Percentiles rank a stretch among this genome's conserved stretches.
phyloP scores from a whole-genome alignment of 169 alveolate species.

The Plasmodium fragile region DNA sequence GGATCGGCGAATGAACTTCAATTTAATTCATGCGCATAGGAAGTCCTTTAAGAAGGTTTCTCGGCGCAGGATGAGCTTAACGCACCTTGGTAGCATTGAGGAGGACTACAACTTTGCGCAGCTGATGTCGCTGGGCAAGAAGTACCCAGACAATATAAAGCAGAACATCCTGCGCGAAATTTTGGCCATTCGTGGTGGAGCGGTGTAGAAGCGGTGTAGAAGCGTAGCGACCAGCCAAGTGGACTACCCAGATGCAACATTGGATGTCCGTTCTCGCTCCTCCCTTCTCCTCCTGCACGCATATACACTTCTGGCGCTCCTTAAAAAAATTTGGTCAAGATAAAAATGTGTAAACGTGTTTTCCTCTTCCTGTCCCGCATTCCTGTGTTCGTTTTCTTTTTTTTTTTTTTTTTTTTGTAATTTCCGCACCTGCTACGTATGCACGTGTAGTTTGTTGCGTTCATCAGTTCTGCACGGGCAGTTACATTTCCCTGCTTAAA shows the following conservation, averaged over 20 bases:
- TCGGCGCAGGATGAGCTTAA: neutral
- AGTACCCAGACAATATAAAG: conserved; percentile 53
- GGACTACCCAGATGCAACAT: neutral
- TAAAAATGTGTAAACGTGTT: neutral
- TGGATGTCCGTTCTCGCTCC: neutral
- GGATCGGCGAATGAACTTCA: conserved; percentile 22
- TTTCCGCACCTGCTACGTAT: neutral
- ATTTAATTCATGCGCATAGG: conserved; percentile 28
- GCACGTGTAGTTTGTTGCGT: neutral
- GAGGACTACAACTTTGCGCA: conserved; percentile 13
- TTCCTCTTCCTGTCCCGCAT: neutral
- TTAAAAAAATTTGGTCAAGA: neutral
- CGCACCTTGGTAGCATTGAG: neutral
- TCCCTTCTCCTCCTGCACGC: neutral
- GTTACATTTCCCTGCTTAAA: neutral
- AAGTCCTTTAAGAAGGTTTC: conserved; percentile 11
- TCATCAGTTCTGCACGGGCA: neutral
- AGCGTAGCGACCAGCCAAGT: neutral
- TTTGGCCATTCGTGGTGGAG: neutral
- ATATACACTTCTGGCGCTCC: neutral
- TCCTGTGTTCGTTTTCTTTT: neutral
- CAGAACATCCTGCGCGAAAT: conserved; percentile 39
- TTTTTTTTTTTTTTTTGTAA: neutral
- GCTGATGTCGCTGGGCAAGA: conserved; percentile 2
- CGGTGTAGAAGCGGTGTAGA: neutral